Conservation (phyloP, 305 asterid genomes). For the Rubia balearica region DNA sequence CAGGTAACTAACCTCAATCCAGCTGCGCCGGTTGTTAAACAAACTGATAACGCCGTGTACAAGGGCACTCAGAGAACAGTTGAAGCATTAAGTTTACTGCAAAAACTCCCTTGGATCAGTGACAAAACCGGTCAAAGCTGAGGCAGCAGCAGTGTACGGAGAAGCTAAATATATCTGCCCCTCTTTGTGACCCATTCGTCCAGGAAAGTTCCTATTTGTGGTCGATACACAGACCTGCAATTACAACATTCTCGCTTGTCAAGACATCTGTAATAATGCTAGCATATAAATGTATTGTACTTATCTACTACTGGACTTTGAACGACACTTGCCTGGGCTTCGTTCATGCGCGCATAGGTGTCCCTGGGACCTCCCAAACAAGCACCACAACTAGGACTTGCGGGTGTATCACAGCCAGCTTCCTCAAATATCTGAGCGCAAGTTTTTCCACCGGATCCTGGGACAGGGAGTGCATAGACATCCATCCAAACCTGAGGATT, state of each 20-base stretch:
- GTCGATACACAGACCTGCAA: constrained; percentile 87
- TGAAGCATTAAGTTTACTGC: constrained; percentile 29
- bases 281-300: not conserved
- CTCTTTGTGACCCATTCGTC: constrained; percentile 94
- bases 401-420: constrained; percentile 92
- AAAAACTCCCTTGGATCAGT: constrained; percentile 82
- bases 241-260: constrained; percentile 1
- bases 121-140: constrained; percentile 74
- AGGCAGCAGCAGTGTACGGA: constrained; percentile 92
- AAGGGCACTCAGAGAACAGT: not conserved
- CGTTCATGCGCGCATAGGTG: constrained; percentile 88
- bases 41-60: too few relatives aligned
- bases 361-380: constrained; percentile 88
- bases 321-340: constrained; percentile 54
- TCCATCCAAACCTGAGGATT: constrained; percentile 86
- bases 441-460: constrained; percentile 85
- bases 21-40: not conserved
- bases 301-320: not conserved
- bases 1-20: not conserved
- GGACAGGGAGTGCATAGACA: constrained; percentile 62
- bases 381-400: constrained; percentile 92
- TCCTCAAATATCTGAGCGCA: constrained; percentile 91
- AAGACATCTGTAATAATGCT: not conserved
- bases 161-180: constrained; percentile 92
- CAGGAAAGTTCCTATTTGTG: constrained; percentile 78